phyloP scores from a whole-genome alignment of 371 early-diverging fungal species.

The Capniomyces stellatus region DNA sequence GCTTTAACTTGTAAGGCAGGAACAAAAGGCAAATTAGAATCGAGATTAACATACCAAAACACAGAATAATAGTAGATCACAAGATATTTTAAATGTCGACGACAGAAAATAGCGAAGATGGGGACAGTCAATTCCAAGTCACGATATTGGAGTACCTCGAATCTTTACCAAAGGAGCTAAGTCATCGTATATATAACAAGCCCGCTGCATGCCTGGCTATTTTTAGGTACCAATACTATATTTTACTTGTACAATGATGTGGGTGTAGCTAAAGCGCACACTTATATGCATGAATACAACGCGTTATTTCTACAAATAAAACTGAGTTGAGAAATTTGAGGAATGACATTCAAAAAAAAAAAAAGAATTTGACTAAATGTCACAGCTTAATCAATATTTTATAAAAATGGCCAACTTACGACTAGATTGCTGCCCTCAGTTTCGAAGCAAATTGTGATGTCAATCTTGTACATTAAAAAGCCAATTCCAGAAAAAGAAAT shows the following conservation, averaged over 20 bases:
- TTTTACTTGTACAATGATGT: background rate
- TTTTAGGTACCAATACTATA: constrained; percentile 33
- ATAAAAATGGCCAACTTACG: constrained; percentile 15
- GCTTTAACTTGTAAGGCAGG: too few relatives aligned
- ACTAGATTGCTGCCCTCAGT: constrained; percentile 50
- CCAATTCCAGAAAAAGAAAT: constrained; percentile 43
- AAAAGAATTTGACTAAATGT: background rate
- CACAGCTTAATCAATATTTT: background rate
- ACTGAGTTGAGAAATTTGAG: background rate
- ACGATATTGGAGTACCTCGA: constrained; percentile 67
- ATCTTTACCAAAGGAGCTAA: constrained; percentile 49
- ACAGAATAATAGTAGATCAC: too few relatives aligned
- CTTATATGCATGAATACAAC: background rate
- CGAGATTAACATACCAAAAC: too few relatives aligned
- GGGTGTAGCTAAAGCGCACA: background rate
- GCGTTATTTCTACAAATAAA: background rate
- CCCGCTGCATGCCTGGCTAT: constrained; percentile 88
- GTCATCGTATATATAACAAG: constrained; percentile 58
- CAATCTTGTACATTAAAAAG: constrained; percentile 53
- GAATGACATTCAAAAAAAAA: too few relatives aligned
- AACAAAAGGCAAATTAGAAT: too few relatives aligned
- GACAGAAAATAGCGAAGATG: too few relatives aligned
- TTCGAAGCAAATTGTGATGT: constrained; percentile 79
- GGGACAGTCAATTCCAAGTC: constrained; percentile 26
- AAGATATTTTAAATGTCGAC: too few relatives aligned